Evolutionary conservation across 352 stramenopile species (phyloP), one percentile per base, ranked within the genome.

Genomic region (Pythium plurisporium): DNA sequence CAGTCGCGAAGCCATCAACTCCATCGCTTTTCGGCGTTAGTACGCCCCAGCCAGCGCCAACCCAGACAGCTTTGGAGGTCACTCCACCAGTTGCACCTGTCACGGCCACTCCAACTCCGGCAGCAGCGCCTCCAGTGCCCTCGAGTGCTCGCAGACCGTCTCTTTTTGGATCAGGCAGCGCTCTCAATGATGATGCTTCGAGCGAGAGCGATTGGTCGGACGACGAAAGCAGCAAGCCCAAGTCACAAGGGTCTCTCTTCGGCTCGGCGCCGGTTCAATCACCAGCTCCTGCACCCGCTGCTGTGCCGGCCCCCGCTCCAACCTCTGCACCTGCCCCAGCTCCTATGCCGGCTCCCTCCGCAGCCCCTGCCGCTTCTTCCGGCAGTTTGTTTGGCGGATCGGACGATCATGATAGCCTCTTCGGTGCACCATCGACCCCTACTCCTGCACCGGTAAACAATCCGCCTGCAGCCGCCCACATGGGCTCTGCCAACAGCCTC

Each of bases 201-300:
- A 60, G 48, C 19, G 62, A 70, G 14, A 65, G 55, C 22, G 62
- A 70, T 15, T 70, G 62, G 62, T 70, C 62, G 3, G 62, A 65
- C 20, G 55, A 65, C 22, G 62, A 70, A 25, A 46, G 37, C 22
- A 54, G 4, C 17, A 70, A 65, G 51, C 10, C 44, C 0, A 63
- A 58, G 19, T 25, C 38, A 11, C 46, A 57, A 17, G 22, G 2
- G 8, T 55, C 49, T 7, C 41, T 65, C 1, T 65, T 65, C 37
- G 58, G 41, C 17, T 40, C 20, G 38, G 26, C 17, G 14, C 55
- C 27, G 23, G 66, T 65, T 30, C 47, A 58, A 27, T 46, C 59
- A 20, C 42, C 27, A 44, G 27, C 26, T 17, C 45, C 30, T 5
- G 5, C 30, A n/a, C 27, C 46, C 0, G 38, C 43, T 47, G 56